phyloP scores from a whole-genome alignment of 2,329 filamentous ascomycete species.

The Didymella segeticola region DNA sequence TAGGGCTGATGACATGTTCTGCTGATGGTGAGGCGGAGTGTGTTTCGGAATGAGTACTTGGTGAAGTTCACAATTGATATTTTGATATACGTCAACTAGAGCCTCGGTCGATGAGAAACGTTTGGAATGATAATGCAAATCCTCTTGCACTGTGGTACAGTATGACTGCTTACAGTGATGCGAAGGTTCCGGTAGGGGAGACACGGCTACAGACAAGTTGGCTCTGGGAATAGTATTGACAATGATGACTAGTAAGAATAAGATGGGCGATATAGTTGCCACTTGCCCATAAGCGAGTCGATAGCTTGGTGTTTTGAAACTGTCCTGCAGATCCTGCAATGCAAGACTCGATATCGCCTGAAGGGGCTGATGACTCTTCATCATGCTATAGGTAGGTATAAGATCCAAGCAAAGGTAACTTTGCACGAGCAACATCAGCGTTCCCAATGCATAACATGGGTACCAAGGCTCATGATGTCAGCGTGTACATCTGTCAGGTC shows the following conservation, averaged over 20 bases:
- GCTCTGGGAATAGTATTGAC: not conserved
- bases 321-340: constrained; percentile 1
- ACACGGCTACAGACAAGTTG: too few relatives aligned
- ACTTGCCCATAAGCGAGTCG: constrained; percentile 8
- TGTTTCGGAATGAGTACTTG: constrained; percentile 2
- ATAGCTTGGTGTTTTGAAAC: constrained; percentile 14
- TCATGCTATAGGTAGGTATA: not conserved
- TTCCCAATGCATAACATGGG: not conserved
- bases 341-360: not conserved
- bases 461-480: not conserved
- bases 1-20: constrained; percentile 1
- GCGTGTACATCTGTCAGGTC: not conserved
- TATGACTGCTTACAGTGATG: too few relatives aligned
- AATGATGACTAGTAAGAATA: constrained; percentile 3
- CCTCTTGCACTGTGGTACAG: not conserved
- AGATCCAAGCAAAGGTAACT: too few relatives aligned
- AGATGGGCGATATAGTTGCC: constrained; percentile 16
- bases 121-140: not conserved
- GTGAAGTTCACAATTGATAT: not conserved
- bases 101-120: not conserved
- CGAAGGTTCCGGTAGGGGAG: too few relatives aligned
- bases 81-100: too few relatives aligned
- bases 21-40: not conserved
- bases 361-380: not conserved
- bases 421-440: not conserved